Conservation (phyloP, 2,329 filamentous ascomycete genomes). For the Diaporthe amygdali region DNA sequence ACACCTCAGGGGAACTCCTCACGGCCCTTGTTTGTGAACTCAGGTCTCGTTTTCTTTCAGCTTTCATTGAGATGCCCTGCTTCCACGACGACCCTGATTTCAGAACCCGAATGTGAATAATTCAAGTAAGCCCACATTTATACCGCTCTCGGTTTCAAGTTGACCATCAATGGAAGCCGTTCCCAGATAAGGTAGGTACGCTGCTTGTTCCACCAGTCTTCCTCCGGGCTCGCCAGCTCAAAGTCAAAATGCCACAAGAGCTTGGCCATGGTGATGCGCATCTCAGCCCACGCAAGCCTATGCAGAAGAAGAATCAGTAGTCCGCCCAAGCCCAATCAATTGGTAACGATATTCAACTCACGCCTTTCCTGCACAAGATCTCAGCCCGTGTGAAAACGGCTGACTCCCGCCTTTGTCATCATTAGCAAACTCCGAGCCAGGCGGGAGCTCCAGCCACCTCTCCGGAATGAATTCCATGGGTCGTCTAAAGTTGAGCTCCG, state of each 20-base stretch:
- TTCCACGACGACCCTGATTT: too few relatives aligned
- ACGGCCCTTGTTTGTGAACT: too few relatives aligned
- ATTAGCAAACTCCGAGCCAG: background rate
- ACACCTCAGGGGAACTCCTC: too few relatives aligned
- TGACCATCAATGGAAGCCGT: constrained; percentile 23
- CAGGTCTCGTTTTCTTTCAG: too few relatives aligned
- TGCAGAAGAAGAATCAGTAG: background rate
- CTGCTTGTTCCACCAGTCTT: constrained; percentile 20
- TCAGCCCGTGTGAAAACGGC: constrained; percentile 8
- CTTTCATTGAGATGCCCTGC: too few relatives aligned
- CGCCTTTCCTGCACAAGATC: constrained; percentile 13
- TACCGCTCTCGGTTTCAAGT: constrained; percentile 5
- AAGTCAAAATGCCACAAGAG: constrained; percentile 33
- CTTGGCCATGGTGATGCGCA: constrained; percentile 28
- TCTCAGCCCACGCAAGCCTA: constrained; percentile 30
- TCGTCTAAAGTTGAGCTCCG: constrained; percentile 35
- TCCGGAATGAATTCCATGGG: constrained; percentile 40
- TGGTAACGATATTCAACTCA: constrained; percentile 18
- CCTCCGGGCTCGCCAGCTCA: constrained; percentile 22
- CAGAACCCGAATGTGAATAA: background rate
- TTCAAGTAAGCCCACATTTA: background rate
- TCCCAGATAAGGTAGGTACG: constrained; percentile 24
- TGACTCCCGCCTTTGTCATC: constrained; percentile 17
- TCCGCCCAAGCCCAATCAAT: background rate
- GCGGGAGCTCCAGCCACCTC: constrained; percentile 39